phyloP scores from a whole-genome alignment of 495 filamentous ascomycete species.

The Hypoxylon perforatum region DNA sequence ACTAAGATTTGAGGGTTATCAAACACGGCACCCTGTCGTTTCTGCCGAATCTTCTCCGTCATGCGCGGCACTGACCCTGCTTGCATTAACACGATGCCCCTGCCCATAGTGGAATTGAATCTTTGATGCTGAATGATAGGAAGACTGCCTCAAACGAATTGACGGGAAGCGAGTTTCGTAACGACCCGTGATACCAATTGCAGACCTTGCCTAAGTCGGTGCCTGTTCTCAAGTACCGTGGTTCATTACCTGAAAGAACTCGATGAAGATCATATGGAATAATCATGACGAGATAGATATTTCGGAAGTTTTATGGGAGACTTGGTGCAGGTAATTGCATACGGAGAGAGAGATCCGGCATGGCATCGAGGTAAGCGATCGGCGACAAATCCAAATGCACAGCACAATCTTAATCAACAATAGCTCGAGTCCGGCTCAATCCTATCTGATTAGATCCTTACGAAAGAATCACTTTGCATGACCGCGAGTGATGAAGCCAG shows the following conservation, averaged over 20 bases:
- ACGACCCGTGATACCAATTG: constrained; percentile 15
- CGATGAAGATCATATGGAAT: neutral
- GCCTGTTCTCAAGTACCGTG: constrained; percentile 9
- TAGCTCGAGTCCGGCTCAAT: neutral
- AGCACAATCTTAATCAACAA: neutral
- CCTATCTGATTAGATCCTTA: neutral
- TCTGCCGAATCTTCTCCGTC: constrained; percentile 27
- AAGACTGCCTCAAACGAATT: constrained; percentile 32
- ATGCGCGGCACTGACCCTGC: constrained; percentile 16
- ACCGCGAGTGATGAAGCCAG: constrained; percentile 26
- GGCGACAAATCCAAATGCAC: constrained; percentile 9
- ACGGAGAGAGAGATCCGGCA: constrained; percentile 12
- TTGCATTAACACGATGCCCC: constrained; percentile 18
- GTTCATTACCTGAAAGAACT: constrained; percentile 6
- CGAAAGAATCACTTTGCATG: constrained; percentile 30
- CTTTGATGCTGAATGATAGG: constrained; percentile 17
- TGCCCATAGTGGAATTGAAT: constrained; percentile 24
- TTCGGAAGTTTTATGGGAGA: constrained; percentile 8
- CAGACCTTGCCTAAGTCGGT: constrained; percentile 5
- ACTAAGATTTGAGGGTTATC: constrained; percentile 37
- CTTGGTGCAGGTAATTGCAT: no score
- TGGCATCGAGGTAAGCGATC: constrained; percentile 14
- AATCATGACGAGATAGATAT: constrained; percentile 13
- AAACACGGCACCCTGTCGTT: constrained; percentile 30
- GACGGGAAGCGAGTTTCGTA: constrained; percentile 42